Conservation (phyloP, 2,329 filamentous ascomycete species). For the Emergomyces pasteurianus region DNA sequence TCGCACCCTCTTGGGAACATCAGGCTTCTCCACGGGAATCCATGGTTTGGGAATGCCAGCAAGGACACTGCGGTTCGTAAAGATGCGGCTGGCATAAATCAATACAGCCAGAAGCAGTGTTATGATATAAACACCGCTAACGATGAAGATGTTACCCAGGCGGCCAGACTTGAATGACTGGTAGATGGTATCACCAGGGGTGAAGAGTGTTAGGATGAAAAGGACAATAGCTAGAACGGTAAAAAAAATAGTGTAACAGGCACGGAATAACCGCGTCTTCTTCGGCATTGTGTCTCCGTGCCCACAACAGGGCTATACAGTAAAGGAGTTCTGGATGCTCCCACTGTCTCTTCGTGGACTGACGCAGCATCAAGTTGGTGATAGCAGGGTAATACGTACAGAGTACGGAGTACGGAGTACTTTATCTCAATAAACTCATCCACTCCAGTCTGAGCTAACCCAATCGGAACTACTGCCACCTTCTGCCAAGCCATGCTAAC, state of each 20-base stretch:
- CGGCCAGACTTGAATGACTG: slow-evolving; percentile 57
- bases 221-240: slow-evolving; percentile 63
- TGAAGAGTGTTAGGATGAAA: slow-evolving; percentile 61
- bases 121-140: slow-evolving; percentile 62
- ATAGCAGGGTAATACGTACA: too few relatives aligned
- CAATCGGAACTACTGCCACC: too few relatives aligned
- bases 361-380: background rate
- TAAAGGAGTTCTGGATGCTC: too few relatives aligned
- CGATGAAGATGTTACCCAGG: slow-evolving; percentile 70
- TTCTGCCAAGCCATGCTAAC: too few relatives aligned
- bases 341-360: background rate
- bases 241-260: slow-evolving; percentile 73
- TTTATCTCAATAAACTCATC: too few relatives aligned
- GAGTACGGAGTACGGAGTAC: too few relatives aligned
- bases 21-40: slow-evolving; percentile 75
- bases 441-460: too few relatives aligned
- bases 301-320: background rate
- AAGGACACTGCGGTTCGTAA: slow-evolving; percentile 69
- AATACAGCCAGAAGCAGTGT: slow-evolving; percentile 59
- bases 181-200: slow-evolving; percentile 68
- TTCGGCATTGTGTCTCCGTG: background rate
- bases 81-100: slow-evolving; percentile 73
- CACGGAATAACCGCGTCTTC: slow-evolving; percentile 47
- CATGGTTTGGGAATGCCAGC: slow-evolving; percentile 75
- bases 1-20: slow-evolving; percentile 63